These are phyloP conservation scores for Isatis tinctoria DNA, from an alignment of 345 rosid genomes.

Conservation along the genomic window DNA sequence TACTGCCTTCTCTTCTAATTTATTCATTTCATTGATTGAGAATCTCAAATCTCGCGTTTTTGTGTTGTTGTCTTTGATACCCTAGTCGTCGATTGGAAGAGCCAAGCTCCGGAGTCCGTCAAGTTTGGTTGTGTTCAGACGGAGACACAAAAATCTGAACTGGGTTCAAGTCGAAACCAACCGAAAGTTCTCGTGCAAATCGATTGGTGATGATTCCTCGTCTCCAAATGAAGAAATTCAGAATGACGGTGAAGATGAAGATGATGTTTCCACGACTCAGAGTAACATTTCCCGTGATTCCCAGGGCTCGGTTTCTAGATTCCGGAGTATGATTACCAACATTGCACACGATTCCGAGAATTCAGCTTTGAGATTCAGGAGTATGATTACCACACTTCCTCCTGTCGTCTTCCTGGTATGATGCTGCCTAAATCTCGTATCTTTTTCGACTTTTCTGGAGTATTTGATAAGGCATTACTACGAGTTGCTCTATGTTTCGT, in stretches of 20 bases:
- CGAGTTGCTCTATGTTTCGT: not conserved
- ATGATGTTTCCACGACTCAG: constrained; percentile 14
- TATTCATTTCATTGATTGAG: not conserved
- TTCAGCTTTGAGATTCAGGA: constrained; percentile 37
- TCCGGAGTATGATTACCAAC: constrained; percentile 37
- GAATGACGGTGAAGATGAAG: constrained; percentile 5
- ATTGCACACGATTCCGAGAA: constrained; percentile 7
- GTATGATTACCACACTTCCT: constrained; percentile 43
- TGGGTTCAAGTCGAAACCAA: constrained; percentile 14
- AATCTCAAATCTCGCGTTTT: not conserved
- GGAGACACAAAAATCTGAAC: constrained; percentile 13
- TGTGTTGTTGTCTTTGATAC: constrained; percentile 2
- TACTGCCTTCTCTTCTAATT: not conserved
- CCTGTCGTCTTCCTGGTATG: constrained; percentile 59
- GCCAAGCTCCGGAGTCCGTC: constrained; percentile 35
- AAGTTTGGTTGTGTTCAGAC: constrained; percentile 24
- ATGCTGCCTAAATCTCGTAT: not conserved
- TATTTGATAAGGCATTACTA: not conserved
- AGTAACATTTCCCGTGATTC: constrained; percentile 1
- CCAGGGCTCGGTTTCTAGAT: constrained; percentile 30
- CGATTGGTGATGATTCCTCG: constrained; percentile 32
- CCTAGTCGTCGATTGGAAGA: constrained; percentile 39
- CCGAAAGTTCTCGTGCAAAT: constrained; percentile 31
- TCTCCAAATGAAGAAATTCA: constrained; percentile 35
- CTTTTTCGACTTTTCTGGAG: not conserved